These are phyloP conservation scores for Pichia cabralensis DNA, from an alignment of 805 yeast genomes.

Conservation along the genomic window DNA sequence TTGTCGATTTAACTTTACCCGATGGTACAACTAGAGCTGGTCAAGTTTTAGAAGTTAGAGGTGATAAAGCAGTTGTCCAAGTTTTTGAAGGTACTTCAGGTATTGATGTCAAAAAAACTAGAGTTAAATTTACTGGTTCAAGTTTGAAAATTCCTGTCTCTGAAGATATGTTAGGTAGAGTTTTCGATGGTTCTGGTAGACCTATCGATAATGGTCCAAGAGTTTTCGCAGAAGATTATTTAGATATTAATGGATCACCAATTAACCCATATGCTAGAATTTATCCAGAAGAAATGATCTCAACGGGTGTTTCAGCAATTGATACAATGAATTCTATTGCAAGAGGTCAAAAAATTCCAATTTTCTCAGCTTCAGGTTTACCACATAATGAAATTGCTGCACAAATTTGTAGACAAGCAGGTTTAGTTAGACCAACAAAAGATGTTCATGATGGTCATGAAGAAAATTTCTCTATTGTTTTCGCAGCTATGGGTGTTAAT, in stretches of 20 bases:
- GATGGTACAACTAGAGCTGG: constrained; percentile 95
- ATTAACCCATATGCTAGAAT: constrained; percentile 97
- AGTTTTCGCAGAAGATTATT: constrained; percentile 95
- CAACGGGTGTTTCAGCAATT: constrained; percentile 97
- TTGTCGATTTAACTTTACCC: constrained; percentile 92
- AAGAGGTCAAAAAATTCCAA: constrained; percentile 99
- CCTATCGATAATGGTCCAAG: constrained; percentile 98
- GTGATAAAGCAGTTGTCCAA: constrained; percentile 94
- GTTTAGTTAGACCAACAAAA: constrained; percentile 97
- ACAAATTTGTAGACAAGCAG: constrained; percentile 99
- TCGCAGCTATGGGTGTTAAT: constrained; percentile 99
- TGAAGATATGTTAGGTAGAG: constrained; percentile 95
- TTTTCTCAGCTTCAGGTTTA: constrained; percentile 97
- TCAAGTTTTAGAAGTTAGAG: constrained; percentile 96
- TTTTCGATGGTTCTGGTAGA: constrained; percentile 98
- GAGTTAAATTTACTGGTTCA: constrained; percentile 95
- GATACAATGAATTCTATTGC: constrained; percentile 99
- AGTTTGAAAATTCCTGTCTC: constrained; percentile 88
- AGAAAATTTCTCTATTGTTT: constrained; percentile 97
- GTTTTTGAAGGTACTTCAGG: constrained; percentile 99
- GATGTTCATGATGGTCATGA: constrained; percentile 99
- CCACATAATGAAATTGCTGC: constrained; percentile 99
- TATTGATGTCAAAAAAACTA: constrained; percentile 94
- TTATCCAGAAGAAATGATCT: constrained; percentile 99
- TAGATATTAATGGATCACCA: constrained; percentile 98